Base-by-base conservation (phyloP, 352 stramenopile species). In the Pythium aphanidermatum region DNA sequence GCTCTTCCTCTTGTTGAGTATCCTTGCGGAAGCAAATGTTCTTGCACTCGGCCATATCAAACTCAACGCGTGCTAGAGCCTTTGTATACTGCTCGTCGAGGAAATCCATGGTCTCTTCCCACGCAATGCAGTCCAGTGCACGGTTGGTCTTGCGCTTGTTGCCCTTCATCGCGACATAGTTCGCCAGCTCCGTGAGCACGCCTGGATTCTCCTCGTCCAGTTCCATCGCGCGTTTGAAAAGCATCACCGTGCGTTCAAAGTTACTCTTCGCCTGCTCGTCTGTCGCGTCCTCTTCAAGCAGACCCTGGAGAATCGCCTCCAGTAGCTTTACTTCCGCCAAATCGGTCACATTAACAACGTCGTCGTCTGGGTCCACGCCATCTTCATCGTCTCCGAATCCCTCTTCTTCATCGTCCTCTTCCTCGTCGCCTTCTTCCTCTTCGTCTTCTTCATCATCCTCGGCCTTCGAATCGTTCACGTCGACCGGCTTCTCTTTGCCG, bases 101-200 rank as follows among this genome's bases (percentile, higher is more conserved):
- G 31, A 72, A 60, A 12, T 62, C 41, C 16, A 88, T 68, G 21
- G 79, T 41, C 32, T 51, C 47, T 5, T 52, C 51, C 75, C 75
- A 87, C 3, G 33, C 27, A 30, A 57, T 36, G 9, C 28, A 43
- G 36, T 57, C 43, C 16, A 57, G 25, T n/a, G 41, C 40, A 23
- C 38, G 41, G 33, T 49, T 56, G 20, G 13, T 10, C 19, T 47
- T 44, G n/a, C 54, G 54, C 20, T 53, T 23, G n/a, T 31, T 31
- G 20, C 68, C 70, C 30, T 74, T 74, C 12, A 61, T 59, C 21
- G 68, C 60, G 0, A 88, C 44, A 54, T 86, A 92, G 34, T 71
- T 77, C 12, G 76, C 80, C 48, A 83, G 65, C 54, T 92, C 80
- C 64, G 86, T 83, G 14, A 92, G 42, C 12, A 69, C 72, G 24